Percentiles rank a stretch among this genome's conserved stretches.
Conservation (phyloP, 169 alveolate species). For the Plasmodium fragile region DNA sequence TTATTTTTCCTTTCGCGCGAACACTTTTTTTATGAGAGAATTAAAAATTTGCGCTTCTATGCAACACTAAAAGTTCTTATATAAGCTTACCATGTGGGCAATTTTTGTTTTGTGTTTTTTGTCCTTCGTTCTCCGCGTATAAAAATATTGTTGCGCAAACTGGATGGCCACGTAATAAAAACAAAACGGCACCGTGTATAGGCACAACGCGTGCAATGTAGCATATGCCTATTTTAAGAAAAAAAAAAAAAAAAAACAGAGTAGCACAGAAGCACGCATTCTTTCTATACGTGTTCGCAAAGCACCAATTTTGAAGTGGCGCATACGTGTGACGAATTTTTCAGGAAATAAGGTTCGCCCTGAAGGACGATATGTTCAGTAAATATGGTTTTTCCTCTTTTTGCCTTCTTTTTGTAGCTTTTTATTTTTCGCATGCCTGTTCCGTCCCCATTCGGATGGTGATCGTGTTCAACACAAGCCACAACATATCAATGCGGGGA, state of each 20-base stretch:
- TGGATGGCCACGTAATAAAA: not conserved
- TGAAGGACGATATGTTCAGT: not conserved
- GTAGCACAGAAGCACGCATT: not conserved
- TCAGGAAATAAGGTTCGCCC: not conserved
- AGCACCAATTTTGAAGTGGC: not conserved
- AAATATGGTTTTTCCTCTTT: not conserved
- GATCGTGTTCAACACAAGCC: not conserved
- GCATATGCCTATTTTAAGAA: not conserved
- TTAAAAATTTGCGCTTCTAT: not conserved
- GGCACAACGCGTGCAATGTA: not conserved
- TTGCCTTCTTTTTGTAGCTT: not conserved
- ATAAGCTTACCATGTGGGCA: not conserved
- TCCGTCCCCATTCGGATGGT: not conserved
- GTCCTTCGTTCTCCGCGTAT: not conserved
- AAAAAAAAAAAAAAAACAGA: not conserved
- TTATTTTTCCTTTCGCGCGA: constrained; percentile 4
- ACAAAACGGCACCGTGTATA: not conserved
- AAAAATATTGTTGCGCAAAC: not conserved
- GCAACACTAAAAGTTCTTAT: not conserved
- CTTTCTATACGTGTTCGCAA: not conserved
- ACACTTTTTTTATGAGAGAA: not conserved
- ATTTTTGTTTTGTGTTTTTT: not conserved
- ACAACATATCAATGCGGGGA: not conserved
- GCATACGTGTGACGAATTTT: not conserved
- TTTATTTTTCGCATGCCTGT: not conserved